phyloP scores from a whole-genome alignment of 2,329 filamentous ascomycete genomes.

The Aspergillus floridensis region DNA sequence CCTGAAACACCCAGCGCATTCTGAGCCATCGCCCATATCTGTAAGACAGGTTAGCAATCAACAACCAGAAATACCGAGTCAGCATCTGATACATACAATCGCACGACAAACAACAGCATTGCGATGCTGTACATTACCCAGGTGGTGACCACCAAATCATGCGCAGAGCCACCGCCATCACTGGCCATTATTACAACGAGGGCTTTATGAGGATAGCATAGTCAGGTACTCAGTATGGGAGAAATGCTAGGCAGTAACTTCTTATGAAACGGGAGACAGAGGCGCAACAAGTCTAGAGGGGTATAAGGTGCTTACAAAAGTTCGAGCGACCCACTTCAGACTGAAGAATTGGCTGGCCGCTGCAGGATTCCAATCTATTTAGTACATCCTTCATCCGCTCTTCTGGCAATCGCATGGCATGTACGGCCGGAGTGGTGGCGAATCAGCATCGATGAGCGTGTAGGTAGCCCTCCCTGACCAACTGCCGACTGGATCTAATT shows the following conservation, averaged over 20 bases:
- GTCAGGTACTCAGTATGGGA: neutral
- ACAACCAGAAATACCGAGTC: neutral
- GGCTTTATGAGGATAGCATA: neutral
- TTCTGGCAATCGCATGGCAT: neutral
- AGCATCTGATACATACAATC: neutral
- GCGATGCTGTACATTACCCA: conserved; percentile 8
- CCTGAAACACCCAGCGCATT: neutral
- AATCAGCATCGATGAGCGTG: neutral
- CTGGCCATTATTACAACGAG: neutral
- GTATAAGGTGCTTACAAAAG: neutral
- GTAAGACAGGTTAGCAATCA: neutral
- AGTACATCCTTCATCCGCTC: neutral
- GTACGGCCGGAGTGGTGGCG: neutral
- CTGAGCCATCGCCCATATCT: neutral
- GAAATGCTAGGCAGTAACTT: neutral
- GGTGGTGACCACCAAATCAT: conserved; percentile 4
- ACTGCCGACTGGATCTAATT: no score
- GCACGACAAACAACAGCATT: conserved; percentile 2
- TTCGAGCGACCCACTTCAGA: neutral
- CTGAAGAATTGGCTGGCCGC: neutral
- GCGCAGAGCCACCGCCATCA: conserved; percentile 1
- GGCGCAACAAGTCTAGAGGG: neutral
- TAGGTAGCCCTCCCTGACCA: no score
- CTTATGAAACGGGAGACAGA: neutral
- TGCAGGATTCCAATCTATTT: neutral